A percentile compares a stretch with the other conserved stretches of the same genome.
These are phyloP conservation scores for Ophiostoma angusticollis DNA, from an alignment of 2,329 filamentous ascomycete genomes.

Conservation along the genomic window DNA sequence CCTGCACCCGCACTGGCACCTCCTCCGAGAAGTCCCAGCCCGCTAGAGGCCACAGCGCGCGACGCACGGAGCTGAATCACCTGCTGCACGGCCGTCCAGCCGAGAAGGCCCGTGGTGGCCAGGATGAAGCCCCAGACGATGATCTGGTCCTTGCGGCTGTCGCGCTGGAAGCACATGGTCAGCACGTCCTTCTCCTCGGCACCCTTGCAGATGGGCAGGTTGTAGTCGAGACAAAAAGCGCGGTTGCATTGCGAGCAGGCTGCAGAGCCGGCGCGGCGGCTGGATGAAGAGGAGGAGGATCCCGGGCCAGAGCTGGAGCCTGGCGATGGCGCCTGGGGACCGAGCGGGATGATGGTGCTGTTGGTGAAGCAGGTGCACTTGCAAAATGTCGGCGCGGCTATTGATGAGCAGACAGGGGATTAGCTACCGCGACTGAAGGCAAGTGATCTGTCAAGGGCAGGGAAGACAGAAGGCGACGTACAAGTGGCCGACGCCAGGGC, in stretches of 20 bases:
- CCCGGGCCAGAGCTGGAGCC: too few relatives aligned
- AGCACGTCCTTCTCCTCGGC: constrained; percentile 49
- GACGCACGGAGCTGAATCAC: constrained; percentile 29
- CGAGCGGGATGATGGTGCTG: constrained; percentile 52
- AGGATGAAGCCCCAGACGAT: constrained; percentile 54
- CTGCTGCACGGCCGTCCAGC: constrained; percentile 44
- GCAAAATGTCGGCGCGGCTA: constrained; percentile 52
- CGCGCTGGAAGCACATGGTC: constrained; percentile 53
- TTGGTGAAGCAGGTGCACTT: constrained; percentile 61
- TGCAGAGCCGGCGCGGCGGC: constrained; percentile 26
- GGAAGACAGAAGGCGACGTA: constrained; percentile 21
- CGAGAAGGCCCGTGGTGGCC: constrained; percentile 44
- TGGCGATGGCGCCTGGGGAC: too few relatives aligned
- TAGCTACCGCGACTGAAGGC: not conserved
- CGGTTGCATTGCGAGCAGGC: constrained; percentile 51
- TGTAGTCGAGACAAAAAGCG: constrained; percentile 49
- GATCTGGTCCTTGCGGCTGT: constrained; percentile 53
- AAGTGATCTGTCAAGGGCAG: not conserved
- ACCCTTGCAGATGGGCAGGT: constrained; percentile 49
- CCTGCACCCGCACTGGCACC: not conserved
- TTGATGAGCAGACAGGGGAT: not conserved
- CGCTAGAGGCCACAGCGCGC: not conserved
- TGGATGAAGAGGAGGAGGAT: not conserved
- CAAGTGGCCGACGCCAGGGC: constrained; percentile 27
- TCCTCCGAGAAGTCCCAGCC: constrained; percentile 8